phyloP scores from a whole-genome alignment of 805 yeast species.

The Wickerhamiella siamensis region DNA sequence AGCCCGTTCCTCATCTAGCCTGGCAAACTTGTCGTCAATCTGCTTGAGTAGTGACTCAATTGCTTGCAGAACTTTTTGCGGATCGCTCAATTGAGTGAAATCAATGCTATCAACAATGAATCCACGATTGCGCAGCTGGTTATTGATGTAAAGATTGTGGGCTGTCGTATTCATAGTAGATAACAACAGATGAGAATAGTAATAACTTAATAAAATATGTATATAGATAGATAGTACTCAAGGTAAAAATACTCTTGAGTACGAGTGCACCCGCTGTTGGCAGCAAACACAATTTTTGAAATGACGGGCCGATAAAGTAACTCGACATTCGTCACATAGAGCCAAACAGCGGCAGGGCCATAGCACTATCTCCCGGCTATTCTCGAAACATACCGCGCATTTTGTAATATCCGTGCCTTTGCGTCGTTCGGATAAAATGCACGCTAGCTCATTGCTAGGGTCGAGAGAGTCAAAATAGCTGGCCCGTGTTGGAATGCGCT shows the following conservation, averaged over 20 bases:
- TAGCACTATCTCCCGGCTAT: slow-evolving; percentile 58
- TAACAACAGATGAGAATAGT: neutral
- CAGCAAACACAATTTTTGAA: slow-evolving; percentile 78
- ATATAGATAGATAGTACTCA: slow-evolving; percentile 17
- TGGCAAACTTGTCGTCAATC: too few relatives aligned
- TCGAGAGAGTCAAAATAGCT: neutral
- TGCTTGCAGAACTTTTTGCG: too few relatives aligned
- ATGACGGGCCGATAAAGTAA: slow-evolving; percentile 55
- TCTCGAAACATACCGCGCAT: slow-evolving; percentile 74
- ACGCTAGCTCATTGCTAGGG: neutral
- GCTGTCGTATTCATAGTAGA: too few relatives aligned
- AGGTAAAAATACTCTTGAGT: slow-evolving; percentile 45
- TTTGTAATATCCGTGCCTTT: neutral
- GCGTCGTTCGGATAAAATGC: neutral
- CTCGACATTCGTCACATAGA: slow-evolving; percentile 71
- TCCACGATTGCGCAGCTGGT: neutral
- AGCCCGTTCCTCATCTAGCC: too few relatives aligned
- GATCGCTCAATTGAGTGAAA: too few relatives aligned
- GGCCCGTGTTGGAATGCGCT: neutral
- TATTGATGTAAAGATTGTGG: neutral
- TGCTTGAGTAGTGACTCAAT: too few relatives aligned
- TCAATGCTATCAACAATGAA: neutral
- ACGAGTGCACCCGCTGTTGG: slow-evolving; percentile 56
- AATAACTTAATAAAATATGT: neutral
- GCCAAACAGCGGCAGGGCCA: slow-evolving; percentile 95